These are phyloP conservation scores for Trametes polyzona DNA, from an alignment of 1,284 basidiomycete genomes.

Conservation along the genomic window DNA sequence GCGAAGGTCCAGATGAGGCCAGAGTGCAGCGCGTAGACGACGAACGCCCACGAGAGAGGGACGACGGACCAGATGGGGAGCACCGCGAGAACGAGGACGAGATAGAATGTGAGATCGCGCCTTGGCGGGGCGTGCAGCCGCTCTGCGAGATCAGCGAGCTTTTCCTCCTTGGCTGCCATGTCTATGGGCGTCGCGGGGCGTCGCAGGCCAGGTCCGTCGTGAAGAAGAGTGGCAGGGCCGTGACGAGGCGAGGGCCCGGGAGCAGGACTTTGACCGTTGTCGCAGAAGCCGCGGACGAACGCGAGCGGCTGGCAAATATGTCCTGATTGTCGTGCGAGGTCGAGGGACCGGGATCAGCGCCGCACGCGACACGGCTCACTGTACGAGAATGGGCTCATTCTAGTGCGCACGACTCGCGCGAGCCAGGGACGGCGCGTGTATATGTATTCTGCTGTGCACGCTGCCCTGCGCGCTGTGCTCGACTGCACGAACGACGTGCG, in stretches of 20 bases:
- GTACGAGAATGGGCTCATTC: slow-evolving; percentile 3
- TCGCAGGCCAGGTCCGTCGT: slow-evolving; percentile 8
- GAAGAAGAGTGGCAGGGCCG: slow-evolving; percentile 14
- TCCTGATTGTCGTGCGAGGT: slow-evolving; percentile 4
- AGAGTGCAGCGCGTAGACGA: slow-evolving; percentile 55
- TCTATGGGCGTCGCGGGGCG: slow-evolving; percentile 12
- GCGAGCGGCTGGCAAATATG: slow-evolving; percentile 8
- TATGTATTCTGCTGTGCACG: not conserved
- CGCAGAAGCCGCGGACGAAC: not conserved
- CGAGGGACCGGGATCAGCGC: slow-evolving; percentile 3
- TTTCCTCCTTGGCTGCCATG: slow-evolving; percentile 24
- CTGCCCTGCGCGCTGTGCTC: not conserved
- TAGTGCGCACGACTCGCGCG: not conserved
- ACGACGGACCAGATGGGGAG: slow-evolving; percentile 72
- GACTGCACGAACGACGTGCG: too few species aligned
- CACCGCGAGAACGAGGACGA: slow-evolving; percentile 61
- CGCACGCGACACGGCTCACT: not conserved
- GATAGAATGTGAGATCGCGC: slow-evolving; percentile 57
- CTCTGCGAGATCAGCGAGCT: slow-evolving; percentile 35
- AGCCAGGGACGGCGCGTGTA: not conserved
- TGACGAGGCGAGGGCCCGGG: slow-evolving; percentile 9
- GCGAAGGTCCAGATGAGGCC: slow-evolving; percentile 49
- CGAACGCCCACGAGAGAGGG: slow-evolving; percentile 73
- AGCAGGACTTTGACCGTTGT: slow-evolving; percentile 4
- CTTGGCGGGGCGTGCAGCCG: slow-evolving; percentile 33